phyloP scores from a whole-genome alignment of 257 asterid genomes.

The Solanum virginianum region DNA sequence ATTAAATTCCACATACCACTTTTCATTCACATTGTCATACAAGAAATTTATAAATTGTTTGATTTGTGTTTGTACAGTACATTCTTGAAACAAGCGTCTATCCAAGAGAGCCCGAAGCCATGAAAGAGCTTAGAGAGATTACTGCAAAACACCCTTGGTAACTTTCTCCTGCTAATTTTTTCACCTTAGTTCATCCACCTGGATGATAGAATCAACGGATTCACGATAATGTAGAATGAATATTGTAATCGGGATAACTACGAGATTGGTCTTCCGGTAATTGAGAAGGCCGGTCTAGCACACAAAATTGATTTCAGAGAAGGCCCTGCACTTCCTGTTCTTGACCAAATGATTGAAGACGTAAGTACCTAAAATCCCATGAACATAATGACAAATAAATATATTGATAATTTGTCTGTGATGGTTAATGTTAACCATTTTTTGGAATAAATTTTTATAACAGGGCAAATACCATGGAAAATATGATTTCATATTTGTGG shows the following conservation, averaged over 20 bases:
- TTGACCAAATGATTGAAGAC: slow-evolving; percentile 8
- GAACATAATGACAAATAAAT: not conserved
- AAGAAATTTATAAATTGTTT: not conserved
- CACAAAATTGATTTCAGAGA: slow-evolving; percentile 36
- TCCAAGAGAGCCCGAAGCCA: slow-evolving; percentile 34
- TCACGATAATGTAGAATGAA: too few species aligned
- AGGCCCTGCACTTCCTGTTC: slow-evolving; percentile 10
- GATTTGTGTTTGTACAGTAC: slow-evolving; percentile 12
- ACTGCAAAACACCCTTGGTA: slow-evolving; percentile 15
- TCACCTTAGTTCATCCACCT: not conserved
- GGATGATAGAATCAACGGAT: too few species aligned
- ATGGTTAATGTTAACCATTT: not conserved
- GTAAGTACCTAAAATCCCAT: not conserved
- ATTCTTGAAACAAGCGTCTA: slow-evolving; percentile 37
- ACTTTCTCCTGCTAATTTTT: not conserved
- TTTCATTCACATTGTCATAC: not conserved
- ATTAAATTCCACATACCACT: not conserved
- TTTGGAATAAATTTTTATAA: not conserved
- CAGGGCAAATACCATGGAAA: slow-evolving; percentile 45
- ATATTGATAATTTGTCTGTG: not conserved
- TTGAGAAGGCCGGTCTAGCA: too few species aligned
- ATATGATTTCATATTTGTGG: slow-evolving; percentile 55
- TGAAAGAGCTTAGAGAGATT: slow-evolving; percentile 25
- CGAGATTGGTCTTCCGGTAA: slow-evolving; percentile 45
- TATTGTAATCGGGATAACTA: slow-evolving; percentile 10